Evolutionary conservation across 2,329 filamentous ascomycete species (phyloP).

Genomic region (Setomelanomma holmii): DNA sequence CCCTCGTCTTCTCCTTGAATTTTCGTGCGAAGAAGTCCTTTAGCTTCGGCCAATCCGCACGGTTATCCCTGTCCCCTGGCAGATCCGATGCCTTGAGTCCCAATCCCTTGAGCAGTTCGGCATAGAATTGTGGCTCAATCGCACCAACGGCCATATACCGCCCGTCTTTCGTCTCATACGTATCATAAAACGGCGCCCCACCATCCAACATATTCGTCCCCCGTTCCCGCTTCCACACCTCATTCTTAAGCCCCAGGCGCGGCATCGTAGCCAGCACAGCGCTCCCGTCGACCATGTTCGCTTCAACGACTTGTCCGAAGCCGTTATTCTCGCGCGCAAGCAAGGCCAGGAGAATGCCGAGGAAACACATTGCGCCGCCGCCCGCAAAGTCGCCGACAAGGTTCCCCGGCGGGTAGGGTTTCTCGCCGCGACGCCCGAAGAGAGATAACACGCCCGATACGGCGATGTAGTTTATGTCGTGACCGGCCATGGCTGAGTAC

Average conservation of each 20-base stretch:
- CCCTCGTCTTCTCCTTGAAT: slow-evolving; percentile 74
- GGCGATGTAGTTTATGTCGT: slow-evolving; percentile 96
- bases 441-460: slow-evolving; percentile 80
- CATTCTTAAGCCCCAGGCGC: slow-evolving; percentile 69
- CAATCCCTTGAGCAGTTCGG: slow-evolving; percentile 70
- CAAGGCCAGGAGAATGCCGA: slow-evolving; percentile 83
- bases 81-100: slow-evolving; percentile 60
- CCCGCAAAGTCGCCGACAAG: slow-evolving; percentile 91
- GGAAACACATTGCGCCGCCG: slow-evolving; percentile 80
- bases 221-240: slow-evolving; percentile 67
- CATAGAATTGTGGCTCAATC: slow-evolving; percentile 86
- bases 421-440: slow-evolving; percentile 73
- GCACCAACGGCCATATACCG: slow-evolving; percentile 88
- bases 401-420: slow-evolving; percentile 81
- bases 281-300: slow-evolving; percentile 94
- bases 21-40: slow-evolving; percentile 64
- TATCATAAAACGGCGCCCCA: slow-evolving; percentile 87
- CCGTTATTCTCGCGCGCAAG: slow-evolving; percentile 70
- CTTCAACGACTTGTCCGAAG: slow-evolving; percentile 85
- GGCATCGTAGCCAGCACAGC: slow-evolving; percentile 81
- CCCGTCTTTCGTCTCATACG: slow-evolving; percentile 82
- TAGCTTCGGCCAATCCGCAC: slow-evolving; percentile 71
- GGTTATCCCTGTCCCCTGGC: slow-evolving; percentile 63
- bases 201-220: slow-evolving; percentile 84
- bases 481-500: slow-evolving; percentile 87